Base-by-base conservation (phyloP, 768 basidiomycete genomes). In the Polyporus arcularius region DNA sequence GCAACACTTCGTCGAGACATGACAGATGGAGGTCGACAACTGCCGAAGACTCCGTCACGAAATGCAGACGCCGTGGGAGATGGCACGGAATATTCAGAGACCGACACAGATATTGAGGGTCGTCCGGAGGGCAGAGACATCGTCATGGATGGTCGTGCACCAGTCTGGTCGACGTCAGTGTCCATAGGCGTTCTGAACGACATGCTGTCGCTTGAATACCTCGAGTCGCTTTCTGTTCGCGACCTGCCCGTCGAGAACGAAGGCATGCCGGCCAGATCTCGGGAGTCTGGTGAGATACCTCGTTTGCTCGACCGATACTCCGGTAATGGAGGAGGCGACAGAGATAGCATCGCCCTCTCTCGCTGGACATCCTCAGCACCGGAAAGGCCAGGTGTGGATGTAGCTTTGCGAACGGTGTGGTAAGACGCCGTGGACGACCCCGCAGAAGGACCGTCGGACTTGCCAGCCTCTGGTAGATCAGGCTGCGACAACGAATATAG, bases 31-130 rank as follows among this genome's bases (percentile, higher is more conserved):
- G 67, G 56, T 21, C 71, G 66, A 65, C 57, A 69, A 40, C 65
- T 70, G 26, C 61, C 70, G 49, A 76, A 79, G 43, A 83, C 70
- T 15, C 80, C 83, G 65, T 90, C 88, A 30, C 84, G 83, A 74
- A 92, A 92, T n/a, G 87, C 88, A n/a, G 90, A 91, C 6, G 80
- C 85, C 4, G 89, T 89, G 1, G 90, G 90, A 10, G 90, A 92
- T 4, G 82, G 79, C 63, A 85, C 84, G 10, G 88, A 86, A 70
- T 88, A 87, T 55, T 85, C 83, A 12, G 88, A 89, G 31, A 86
- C 60, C 9, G 62, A 61, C 26, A 86, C 56, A 15, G 63, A 62
- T 40, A 67, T 64, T 18, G 89, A 88, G 4, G 77, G 82, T 42
- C 86, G 79, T 63, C 77, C 80, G 11, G 79, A 64, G 70, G 72